phyloP scores from a whole-genome alignment of 2,329 filamentous ascomycete genomes.

The Hawksworthiomyces lignivorus region DNA sequence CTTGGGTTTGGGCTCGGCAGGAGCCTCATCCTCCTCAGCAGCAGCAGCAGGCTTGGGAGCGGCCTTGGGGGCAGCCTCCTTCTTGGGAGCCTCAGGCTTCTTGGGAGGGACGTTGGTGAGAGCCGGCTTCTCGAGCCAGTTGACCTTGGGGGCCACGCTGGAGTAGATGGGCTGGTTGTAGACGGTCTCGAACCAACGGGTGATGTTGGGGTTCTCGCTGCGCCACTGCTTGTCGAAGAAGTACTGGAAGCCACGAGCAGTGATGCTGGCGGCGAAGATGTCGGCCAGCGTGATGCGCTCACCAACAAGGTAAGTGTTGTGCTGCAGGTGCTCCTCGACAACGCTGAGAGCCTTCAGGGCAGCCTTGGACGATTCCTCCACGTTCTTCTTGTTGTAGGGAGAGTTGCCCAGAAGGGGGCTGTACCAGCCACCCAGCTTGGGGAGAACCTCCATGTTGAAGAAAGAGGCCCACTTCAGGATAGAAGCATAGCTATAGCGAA shows the following conservation, averaged over 20 bases:
- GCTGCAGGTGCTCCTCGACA: slow-evolving; percentile 78
- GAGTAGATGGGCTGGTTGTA: slow-evolving; percentile 89
- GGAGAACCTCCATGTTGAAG: slow-evolving; percentile 81
- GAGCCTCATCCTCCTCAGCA: slow-evolving; percentile 42
- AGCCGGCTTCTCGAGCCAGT: slow-evolving; percentile 77
- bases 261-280: slow-evolving; percentile 71
- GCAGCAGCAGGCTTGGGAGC: slow-evolving; percentile 39
- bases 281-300: slow-evolving; percentile 97
- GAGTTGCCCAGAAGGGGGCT: slow-evolving; percentile 72
- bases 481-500: slow-evolving; percentile 63
- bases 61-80: slow-evolving; percentile 27
- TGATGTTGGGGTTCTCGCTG: slow-evolving; percentile 70
- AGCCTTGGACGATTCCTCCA: slow-evolving; percentile 70
- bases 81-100: slow-evolving; percentile 55
- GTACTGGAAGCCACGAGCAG: slow-evolving; percentile 83
- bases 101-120: slow-evolving; percentile 63
- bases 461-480: slow-evolving; percentile 98
- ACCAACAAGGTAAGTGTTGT: slow-evolving; percentile 95
- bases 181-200: slow-evolving; percentile 93
- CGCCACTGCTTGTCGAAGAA: slow-evolving; percentile 93
- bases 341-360: slow-evolving; percentile 61
- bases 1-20: slow-evolving; percentile 74
- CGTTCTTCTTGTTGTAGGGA: slow-evolving; percentile 96
- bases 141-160: slow-evolving; percentile 65
- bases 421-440: slow-evolving; percentile 71